Conservation (phyloP, 306 rosid genomes). For the Corylus heterophylla region DNA sequence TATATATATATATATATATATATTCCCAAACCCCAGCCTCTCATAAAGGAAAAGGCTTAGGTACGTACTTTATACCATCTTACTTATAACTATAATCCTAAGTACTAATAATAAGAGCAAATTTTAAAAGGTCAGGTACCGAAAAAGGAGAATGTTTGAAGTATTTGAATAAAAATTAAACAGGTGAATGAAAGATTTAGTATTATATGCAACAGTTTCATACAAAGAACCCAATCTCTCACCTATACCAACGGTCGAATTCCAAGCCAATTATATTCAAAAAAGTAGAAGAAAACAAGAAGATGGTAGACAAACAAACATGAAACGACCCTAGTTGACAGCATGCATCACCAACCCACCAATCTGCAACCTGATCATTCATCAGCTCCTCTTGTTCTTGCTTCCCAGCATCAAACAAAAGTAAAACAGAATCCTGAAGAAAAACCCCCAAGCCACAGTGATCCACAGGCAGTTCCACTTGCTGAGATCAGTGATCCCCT, state of each 20-base stretch:
- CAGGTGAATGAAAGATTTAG: no score
- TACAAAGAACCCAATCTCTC: neutral
- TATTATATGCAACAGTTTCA: slow-evolving; percentile 1
- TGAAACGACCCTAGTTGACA: no score
- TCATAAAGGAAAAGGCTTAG: no score
- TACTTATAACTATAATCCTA: neutral
- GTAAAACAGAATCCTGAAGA: slow-evolving; percentile 88
- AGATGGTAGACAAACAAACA: neutral
- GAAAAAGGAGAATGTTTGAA: neutral
- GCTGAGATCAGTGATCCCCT: slow-evolving; percentile 67
- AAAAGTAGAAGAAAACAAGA: neutral
- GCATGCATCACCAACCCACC: neutral
- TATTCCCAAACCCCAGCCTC: no score
- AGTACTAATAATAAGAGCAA: neutral
- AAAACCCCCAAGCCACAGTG: slow-evolving; percentile 92
- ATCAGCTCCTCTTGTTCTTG: slow-evolving; percentile 84
- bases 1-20: no score
- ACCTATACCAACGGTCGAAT: neutral
- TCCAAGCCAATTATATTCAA: neutral
- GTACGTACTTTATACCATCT: neutral
- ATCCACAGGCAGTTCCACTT: slow-evolving; percentile 86
- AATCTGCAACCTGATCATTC: neutral
- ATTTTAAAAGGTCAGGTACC: neutral
- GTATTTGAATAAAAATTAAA: neutral
- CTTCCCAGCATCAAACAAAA: slow-evolving; percentile 68